phyloP scores from a whole-genome alignment of 495 filamentous ascomycete species.

The Podospora sp. region DNA sequence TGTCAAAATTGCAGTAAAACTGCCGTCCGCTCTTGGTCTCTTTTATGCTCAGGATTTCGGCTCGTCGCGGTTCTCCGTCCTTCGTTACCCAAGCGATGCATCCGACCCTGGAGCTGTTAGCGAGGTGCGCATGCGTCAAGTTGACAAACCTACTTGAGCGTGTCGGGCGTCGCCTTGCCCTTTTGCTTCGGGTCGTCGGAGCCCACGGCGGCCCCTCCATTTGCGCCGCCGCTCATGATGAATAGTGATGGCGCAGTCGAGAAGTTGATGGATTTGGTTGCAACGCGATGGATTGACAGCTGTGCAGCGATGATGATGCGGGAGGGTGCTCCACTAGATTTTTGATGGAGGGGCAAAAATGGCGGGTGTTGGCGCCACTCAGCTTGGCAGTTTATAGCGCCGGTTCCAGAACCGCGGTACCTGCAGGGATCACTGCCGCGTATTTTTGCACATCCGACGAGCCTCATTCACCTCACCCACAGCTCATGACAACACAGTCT shows the following conservation, averaged over 20 bases:
- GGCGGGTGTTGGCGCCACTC: background rate
- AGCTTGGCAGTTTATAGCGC: conserved; percentile 1
- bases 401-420: background rate
- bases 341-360: conserved; percentile 2
- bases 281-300: background rate
- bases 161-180: conserved; percentile 76
- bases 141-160: conserved; percentile 61
- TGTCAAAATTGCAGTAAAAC: conserved; percentile 97
- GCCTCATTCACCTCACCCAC: background rate
- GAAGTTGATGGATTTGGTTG: conserved; percentile 16
- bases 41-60: conserved; percentile 88
- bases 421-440: conserved; percentile 1
- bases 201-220: conserved; percentile 49
- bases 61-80: conserved; percentile 83
- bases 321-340: conserved; percentile 7
- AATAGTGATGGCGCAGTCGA: conserved; percentile 16
- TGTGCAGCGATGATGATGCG: background rate
- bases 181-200: conserved; percentile 62
- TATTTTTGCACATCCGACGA: background rate
- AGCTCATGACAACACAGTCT: background rate
- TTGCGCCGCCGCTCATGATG: conserved; percentile 47
- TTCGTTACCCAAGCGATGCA: conserved; percentile 56
- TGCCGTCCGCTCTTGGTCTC: conserved; percentile 80
- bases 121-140: background rate
- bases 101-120: conserved; percentile 39